These are phyloP conservation scores for Paramecium caudatum DNA, from an alignment of 73 alveolate species.

Conservation along the genomic window DNA sequence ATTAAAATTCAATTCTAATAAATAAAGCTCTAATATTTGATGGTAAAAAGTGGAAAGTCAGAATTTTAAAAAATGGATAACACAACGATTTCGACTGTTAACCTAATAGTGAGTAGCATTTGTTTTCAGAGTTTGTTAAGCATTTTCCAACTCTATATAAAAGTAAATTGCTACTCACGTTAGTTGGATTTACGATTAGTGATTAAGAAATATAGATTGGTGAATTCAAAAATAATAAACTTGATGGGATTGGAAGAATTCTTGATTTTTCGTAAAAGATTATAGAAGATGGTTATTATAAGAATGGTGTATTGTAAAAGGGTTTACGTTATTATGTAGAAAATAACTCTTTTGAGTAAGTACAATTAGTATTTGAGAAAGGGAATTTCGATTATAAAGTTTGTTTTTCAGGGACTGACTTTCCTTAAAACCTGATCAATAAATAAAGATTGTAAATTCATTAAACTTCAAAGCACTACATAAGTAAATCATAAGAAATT, in stretches of 20 bases:
- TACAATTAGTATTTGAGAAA: not conserved
- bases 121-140: not conserved
- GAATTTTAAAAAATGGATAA: constrained; percentile 21
- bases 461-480: not conserved
- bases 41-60: constrained; percentile 2
- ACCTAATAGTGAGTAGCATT: not conserved
- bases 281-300: constrained; percentile 45
- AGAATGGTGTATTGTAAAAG: not conserved
- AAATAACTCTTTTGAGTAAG: not conserved
- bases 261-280: not conserved
- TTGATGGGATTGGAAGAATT: constrained; percentile 46
- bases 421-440: not conserved
- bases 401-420: not conserved
- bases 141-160: not conserved
- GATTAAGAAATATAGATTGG: not conserved
- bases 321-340: constrained; percentile 7
- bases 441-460: constrained; percentile 4
- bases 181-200: not conserved
- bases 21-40: not conserved
- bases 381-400: not conserved
- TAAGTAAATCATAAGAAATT: constrained; percentile 33
- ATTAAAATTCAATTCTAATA: constrained; percentile 11
- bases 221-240: constrained; percentile 4
- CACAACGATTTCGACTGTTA: not conserved
- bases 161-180: not conserved